Evolutionary conservation across 1,284 basidiomycete genomes (phyloP).

Genomic region (Cystobasidium sp.): DNA sequence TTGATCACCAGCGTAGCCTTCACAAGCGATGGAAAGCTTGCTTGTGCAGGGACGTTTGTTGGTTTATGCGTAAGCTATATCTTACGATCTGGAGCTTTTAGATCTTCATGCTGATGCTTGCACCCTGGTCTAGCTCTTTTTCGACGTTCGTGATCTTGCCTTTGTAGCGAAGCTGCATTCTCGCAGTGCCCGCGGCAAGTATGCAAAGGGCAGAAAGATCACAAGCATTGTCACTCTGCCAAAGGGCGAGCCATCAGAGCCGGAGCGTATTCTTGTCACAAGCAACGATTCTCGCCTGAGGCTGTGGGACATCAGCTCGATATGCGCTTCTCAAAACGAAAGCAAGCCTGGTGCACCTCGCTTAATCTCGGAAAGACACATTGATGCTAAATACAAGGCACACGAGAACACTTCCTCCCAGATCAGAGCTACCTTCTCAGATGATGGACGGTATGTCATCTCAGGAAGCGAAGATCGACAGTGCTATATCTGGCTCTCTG

Average conservation of each 20-base stretch:
- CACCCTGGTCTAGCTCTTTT: slow-evolving; percentile 50
- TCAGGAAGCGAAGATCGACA: slow-evolving; percentile 56
- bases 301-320: slow-evolving; percentile 54
- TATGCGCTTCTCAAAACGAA: slow-evolving; percentile 46
- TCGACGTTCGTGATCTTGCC: slow-evolving; percentile 53
- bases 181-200: slow-evolving; percentile 55
- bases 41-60: slow-evolving; percentile 56
- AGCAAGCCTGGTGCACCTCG: slow-evolving; percentile 49
- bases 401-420: slow-evolving; percentile 51
- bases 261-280: slow-evolving; percentile 56
- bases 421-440: slow-evolving; percentile 51
- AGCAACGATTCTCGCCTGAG: slow-evolving; percentile 58
- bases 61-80: slow-evolving; percentile 50
- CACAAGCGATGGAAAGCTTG: slow-evolving; percentile 54
- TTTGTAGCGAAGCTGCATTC: slow-evolving; percentile 54
- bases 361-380: slow-evolving; percentile 47
- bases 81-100: neutral
- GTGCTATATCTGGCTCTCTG: slow-evolving; percentile 50
- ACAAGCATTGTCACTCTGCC: slow-evolving; percentile 55
- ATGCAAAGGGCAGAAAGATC: slow-evolving; percentile 56
- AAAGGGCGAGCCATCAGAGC: slow-evolving; percentile 43
- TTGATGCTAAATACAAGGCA: slow-evolving; percentile 50
- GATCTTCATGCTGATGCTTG: neutral
- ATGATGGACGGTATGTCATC: slow-evolving; percentile 55
- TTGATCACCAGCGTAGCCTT: slow-evolving; percentile 57